Evolutionary conservation across 345 rosid genomes (phyloP).

Genomic region (Syzygium grande): DNA sequence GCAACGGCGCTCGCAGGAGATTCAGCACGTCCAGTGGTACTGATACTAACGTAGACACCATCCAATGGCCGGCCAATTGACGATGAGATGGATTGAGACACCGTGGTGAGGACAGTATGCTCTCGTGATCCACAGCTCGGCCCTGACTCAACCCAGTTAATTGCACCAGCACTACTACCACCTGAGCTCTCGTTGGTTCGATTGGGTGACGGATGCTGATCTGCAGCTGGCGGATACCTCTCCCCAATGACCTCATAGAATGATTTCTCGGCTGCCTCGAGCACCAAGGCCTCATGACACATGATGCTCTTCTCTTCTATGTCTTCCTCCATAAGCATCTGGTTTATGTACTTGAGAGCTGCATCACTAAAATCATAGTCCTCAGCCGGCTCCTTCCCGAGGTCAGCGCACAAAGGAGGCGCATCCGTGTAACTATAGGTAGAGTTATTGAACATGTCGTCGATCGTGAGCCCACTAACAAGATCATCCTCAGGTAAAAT

Average conservation of each 20-base stretch:
- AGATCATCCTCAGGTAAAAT: slow-evolving; percentile 3
- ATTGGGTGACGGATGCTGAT: background rate
- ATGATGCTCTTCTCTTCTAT: slow-evolving; percentile 38
- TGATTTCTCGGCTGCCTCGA: slow-evolving; percentile 44
- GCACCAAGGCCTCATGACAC: slow-evolving; percentile 47
- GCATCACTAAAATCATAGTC: slow-evolving; percentile 48
- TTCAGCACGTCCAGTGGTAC: background rate
- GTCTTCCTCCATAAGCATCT: slow-evolving; percentile 63
- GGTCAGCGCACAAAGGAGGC: slow-evolving; percentile 8
- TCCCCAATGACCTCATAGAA: slow-evolving; percentile 49
- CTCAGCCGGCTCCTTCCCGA: slow-evolving; percentile 3
- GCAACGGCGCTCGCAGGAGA: background rate
- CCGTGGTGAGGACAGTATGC: background rate
- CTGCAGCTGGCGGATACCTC: slow-evolving; percentile 26
- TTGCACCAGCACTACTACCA: background rate
- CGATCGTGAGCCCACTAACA: slow-evolving; percentile 4
- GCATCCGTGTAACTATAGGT: background rate
- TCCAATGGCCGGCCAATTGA: slow-evolving; percentile 5
- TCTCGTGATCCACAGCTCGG: slow-evolving; percentile 10
- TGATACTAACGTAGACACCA: background rate
- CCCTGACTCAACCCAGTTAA: slow-evolving; percentile 1
- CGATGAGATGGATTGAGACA: slow-evolving; percentile 21
- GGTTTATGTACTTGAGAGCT: slow-evolving; percentile 36
- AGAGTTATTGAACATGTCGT: background rate
- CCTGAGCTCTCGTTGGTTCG: background rate